Conservation (phyloP, 2,329 filamentous ascomycete species). For the Alternaria viburni region DNA sequence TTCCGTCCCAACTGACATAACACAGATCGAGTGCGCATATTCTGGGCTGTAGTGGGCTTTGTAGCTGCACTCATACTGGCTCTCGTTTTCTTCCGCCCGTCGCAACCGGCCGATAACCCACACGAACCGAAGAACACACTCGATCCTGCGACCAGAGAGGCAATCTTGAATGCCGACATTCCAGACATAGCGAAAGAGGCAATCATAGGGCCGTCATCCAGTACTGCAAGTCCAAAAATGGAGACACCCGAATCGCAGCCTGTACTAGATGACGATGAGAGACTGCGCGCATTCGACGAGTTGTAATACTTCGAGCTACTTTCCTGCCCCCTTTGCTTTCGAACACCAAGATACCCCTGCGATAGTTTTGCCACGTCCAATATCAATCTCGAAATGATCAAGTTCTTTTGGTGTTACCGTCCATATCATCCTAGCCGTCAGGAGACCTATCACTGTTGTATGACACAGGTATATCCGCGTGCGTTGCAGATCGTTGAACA, state of each 20-base stretch:
- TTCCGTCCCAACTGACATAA: slow-evolving; percentile 16
- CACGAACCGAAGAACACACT: slow-evolving; percentile 12
- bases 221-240: slow-evolving; percentile 5
- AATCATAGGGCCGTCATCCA: slow-evolving; percentile 26
- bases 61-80: slow-evolving; percentile 55
- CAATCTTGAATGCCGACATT: slow-evolving; percentile 38
- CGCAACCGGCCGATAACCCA: slow-evolving; percentile 25
- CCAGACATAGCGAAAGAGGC: slow-evolving; percentile 45
- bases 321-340: not conserved
- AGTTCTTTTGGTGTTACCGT: not conserved
- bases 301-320: slow-evolving; percentile 12
- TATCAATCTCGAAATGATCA: not conserved
- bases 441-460: not conserved
- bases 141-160: slow-evolving; percentile 24
- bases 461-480: not conserved
- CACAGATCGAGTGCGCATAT: slow-evolving; percentile 61
- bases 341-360: slow-evolving; percentile 21
- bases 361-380: not conserved
- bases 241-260: slow-evolving; percentile 5
- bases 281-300: slow-evolving; percentile 34
- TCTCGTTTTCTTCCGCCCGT: slow-evolving; percentile 49
- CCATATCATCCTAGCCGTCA: not conserved
- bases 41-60: slow-evolving; percentile 65
- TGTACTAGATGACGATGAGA: slow-evolving; percentile 16
- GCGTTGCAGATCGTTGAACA: not conserved